Evolutionary conservation across 805 yeast species (phyloP).

Genomic region (Sugiyamaella lignohabitans): DNA sequence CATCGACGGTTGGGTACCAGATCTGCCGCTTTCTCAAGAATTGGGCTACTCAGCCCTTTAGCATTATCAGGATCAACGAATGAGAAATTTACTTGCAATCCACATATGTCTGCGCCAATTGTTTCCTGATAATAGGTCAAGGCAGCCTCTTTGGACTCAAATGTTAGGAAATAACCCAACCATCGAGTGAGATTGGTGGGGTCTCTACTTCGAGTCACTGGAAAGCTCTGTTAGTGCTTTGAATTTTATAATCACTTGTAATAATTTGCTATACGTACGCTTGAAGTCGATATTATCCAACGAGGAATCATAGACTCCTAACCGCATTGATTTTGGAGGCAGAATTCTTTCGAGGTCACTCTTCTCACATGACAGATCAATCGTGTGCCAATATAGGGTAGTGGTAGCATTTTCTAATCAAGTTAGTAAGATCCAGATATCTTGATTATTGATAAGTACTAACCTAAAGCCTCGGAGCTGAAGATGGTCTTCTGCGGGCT

Average conservation of each 20-base stretch:
- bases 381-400: slow-evolving; percentile 31
- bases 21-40: slow-evolving; percentile 19
- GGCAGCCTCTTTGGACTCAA: slow-evolving; percentile 44
- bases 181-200: slow-evolving; percentile 39
- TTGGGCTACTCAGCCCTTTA: slow-evolving; percentile 18
- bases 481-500: too few species aligned
- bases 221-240: too few species aligned
- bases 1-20: slow-evolving; percentile 20
- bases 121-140: slow-evolving; percentile 48
- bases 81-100: slow-evolving; percentile 40
- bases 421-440: not conserved
- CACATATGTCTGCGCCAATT: slow-evolving; percentile 43
- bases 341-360: slow-evolving; percentile 31
- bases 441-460: too few species aligned
- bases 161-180: slow-evolving; percentile 49
- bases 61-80: slow-evolving; percentile 35
- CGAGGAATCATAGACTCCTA: slow-evolving; percentile 14
- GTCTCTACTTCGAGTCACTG: slow-evolving; percentile 44
- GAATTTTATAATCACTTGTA: not conserved
- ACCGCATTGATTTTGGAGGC: slow-evolving; percentile 22
- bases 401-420: slow-evolving; percentile 16
- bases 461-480: too few species aligned
- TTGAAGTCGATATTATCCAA: slow-evolving; percentile 18
- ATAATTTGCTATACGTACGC: not conserved
- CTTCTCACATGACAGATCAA: slow-evolving; percentile 26